Percentiles rank a stretch among this genome's conserved stretches.
Evolutionary conservation across 2,329 filamentous ascomycete genomes (phyloP).

Genomic region (Arthrobotrys iridis): DNA sequence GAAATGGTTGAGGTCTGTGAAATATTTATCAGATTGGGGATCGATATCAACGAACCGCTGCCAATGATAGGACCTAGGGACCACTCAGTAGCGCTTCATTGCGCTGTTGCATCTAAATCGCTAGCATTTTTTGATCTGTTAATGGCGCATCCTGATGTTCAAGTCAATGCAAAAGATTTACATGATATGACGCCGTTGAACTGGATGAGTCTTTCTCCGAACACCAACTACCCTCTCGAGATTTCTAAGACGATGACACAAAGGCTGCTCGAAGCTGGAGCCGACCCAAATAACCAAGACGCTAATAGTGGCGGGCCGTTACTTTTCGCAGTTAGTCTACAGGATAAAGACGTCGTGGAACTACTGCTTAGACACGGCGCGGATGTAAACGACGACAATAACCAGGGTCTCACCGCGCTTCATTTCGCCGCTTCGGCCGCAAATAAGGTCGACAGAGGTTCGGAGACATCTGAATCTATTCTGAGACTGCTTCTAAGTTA

Average conservation of each 20-base stretch:
- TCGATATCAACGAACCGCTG: constrained; percentile 33
- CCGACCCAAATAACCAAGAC: constrained; percentile 52
- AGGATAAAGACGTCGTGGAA: constrained; percentile 53
- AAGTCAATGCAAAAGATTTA: constrained; percentile 26
- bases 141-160: constrained; percentile 24
- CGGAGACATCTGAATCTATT: constrained; percentile 34
- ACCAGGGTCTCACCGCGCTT: constrained; percentile 33
- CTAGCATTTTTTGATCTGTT: constrained; percentile 29
- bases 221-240: constrained; percentile 29
- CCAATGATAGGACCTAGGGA: constrained; percentile 3
- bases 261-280: constrained; percentile 44
- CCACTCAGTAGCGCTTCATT: constrained; percentile 19
- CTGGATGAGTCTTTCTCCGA: constrained; percentile 32
- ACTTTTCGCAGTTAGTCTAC: constrained; percentile 43
- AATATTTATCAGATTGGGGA: constrained; percentile 31
- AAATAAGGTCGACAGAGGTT: constrained; percentile 13
- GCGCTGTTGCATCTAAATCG: constrained; percentile 22
- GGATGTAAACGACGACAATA: constrained; percentile 50
- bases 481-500: constrained; percentile 34
- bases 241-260: constrained; percentile 38
- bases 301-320: constrained; percentile 41
- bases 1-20: constrained; percentile 19
- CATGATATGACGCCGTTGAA: constrained; percentile 39
- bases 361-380: constrained; percentile 54
- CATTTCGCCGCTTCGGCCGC: constrained; percentile 25